Percentiles rank a stretch among this genome's conserved stretches.
These are phyloP conservation scores for Suillus plorans DNA, from an alignment of 768 basidiomycete genomes.

Conservation along the genomic window DNA sequence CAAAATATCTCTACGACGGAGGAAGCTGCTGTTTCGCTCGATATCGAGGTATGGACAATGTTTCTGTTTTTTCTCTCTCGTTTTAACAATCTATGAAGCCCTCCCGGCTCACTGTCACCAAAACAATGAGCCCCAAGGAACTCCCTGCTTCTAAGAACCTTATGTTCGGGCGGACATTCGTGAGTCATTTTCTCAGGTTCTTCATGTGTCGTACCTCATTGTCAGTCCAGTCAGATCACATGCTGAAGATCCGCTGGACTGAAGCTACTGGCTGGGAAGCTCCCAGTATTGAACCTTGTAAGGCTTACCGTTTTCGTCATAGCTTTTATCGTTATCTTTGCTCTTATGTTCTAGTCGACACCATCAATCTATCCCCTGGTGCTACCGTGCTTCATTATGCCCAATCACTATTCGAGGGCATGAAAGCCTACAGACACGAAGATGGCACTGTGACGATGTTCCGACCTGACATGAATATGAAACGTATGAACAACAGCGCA, in stretches of 20 bases:
- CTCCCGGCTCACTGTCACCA: conserved; percentile 48
- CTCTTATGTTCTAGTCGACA: conserved; percentile 19
- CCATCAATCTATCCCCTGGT: conserved; percentile 27
- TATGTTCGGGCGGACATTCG: conserved; percentile 85
- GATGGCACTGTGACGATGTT: conserved; percentile 79
- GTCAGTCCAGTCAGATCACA: conserved; percentile 71
- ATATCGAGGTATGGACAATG: conserved; percentile 47
- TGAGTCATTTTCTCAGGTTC: conserved; percentile 34
- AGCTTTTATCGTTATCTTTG: conserved; percentile 8
- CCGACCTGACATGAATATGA: conserved; percentile 97
- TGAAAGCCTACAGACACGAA: conserved; percentile 87
- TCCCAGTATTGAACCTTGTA: conserved; percentile 84
- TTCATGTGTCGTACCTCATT: conserved; percentile 11
- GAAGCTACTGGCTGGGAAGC: conserved; percentile 73
- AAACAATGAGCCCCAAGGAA: conserved; percentile 52
- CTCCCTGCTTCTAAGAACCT: conserved; percentile 67
- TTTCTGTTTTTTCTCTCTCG: background rate
- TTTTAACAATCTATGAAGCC: conserved; percentile 37
- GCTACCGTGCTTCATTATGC: conserved; percentile 91
- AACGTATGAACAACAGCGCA: conserved; percentile 88
- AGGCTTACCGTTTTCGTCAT: conserved; percentile 27
- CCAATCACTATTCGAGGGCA: conserved; percentile 87
- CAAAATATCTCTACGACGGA: conserved; percentile 43
- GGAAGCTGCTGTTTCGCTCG: conserved; percentile 41
- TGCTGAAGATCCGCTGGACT: conserved; percentile 79